Evolutionary conservation across 306 rosid species (phyloP), one percentile per base, ranked within the genome.

Genomic region (Pterocarpus santalinus): DNA sequence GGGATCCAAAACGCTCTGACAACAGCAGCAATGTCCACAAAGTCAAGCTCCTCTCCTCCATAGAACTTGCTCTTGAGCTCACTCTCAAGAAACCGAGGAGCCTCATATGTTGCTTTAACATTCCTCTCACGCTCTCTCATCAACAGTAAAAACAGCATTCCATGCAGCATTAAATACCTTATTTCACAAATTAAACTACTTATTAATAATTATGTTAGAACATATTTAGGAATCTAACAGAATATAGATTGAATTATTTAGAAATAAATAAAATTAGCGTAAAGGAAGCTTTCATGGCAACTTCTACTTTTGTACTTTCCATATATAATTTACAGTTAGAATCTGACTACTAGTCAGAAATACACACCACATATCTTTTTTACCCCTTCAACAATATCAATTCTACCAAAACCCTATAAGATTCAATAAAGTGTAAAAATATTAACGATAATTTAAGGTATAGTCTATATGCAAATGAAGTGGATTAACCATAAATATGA

Each of bases 21-120:
- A n/a, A 17, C 71, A 10, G 86, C 90, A 4, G 77, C 86, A 78
- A 92, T 89, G 60, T 92, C 92, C n/a, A 88, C 89, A 52, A 84
- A 43, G 8, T 89, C 90, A 39, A 89, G 3, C 0, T 47, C 82
- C 12, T 89, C 83, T 67, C 93, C 97, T 15, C 92, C 97, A 66
- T 90, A 92, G 56, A 84, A 92, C 66, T 89, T 82, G 33, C 44
- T 87, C 47, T 83, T 85, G 33, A 92, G 72, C 83, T 92, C 93
- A 1, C 86, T 76, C 80, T 92, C 92, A 2, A 90, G 84, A 49
- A 80, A 39, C 28, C 81, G 47, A 5, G 87, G 76, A 61, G 63
- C 72, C 73, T 82, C 88, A 0, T 12, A 11, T 15, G 75, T 56
- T 76, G 85, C 92, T 78, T 79, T 84, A 6, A 49, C 33, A 4